Evolutionary conservation across 2,329 filamentous ascomycete genomes (phyloP).

Genomic region (Magnaporthales sp.): DNA sequence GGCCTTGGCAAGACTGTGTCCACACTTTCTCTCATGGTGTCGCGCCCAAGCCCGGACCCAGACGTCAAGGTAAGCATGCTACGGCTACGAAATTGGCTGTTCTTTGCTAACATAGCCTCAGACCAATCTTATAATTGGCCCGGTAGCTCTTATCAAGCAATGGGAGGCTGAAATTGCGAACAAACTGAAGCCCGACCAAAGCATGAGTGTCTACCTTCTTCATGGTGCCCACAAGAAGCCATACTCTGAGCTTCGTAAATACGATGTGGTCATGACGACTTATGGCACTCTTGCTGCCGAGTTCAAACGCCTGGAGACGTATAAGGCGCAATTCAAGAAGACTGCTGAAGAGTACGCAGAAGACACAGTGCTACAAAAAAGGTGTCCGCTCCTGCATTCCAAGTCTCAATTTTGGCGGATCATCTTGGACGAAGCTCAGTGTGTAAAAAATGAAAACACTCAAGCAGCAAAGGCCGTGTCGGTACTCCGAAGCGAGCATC

Average conservation of each 20-base stretch:
- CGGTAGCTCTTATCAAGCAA: slow-evolving; percentile 71
- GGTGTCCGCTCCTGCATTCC: slow-evolving; percentile 52
- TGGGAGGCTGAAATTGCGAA: slow-evolving; percentile 74
- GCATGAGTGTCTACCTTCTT: slow-evolving; percentile 58
- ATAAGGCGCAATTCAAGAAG: slow-evolving; percentile 30
- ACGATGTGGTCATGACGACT: slow-evolving; percentile 72
- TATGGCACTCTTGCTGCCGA: slow-evolving; percentile 65
- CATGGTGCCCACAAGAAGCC: slow-evolving; percentile 53
- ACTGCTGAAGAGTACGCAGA: slow-evolving; percentile 14
- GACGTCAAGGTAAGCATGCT: slow-evolving; percentile 28
- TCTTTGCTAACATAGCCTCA: not conserved
- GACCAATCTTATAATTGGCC: slow-evolving; percentile 77
- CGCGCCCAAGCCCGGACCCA: slow-evolving; percentile 48
- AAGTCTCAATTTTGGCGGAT: slow-evolving; percentile 56
- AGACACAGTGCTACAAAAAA: slow-evolving; percentile 23
- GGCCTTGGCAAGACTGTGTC: slow-evolving; percentile 80
- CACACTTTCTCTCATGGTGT: slow-evolving; percentile 67
- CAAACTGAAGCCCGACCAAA: slow-evolving; percentile 53
- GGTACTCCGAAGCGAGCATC: slow-evolving; percentile 48
- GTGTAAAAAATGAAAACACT: slow-evolving; percentile 67
- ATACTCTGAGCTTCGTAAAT: slow-evolving; percentile 53
- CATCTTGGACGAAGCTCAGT: slow-evolving; percentile 73
- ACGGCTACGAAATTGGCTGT: not conserved
- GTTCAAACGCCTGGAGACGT: slow-evolving; percentile 50
- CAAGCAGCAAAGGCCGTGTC: slow-evolving; percentile 52